A percentile compares a stretch with the other conserved stretches of the same genome.
phyloP scores from a whole-genome alignment of 1,139 yeast genomes.

The Saccharomycopsis crataegensis region DNA sequence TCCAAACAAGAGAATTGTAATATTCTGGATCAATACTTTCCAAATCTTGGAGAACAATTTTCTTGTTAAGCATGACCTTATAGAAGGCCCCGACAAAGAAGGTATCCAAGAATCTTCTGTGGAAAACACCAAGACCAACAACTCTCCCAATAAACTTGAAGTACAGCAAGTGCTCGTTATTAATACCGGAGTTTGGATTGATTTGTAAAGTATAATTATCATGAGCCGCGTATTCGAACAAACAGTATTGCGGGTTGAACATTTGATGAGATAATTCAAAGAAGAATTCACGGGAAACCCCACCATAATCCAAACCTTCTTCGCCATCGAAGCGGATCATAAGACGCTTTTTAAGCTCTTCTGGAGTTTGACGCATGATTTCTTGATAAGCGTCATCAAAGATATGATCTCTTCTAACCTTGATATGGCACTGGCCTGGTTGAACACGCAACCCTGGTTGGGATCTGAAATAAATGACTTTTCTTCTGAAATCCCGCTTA shows the following conservation, averaged over 20 bases:
- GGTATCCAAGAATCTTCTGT: constrained; percentile 93
- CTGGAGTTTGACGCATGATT: constrained; percentile 97
- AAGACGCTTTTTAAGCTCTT: constrained; percentile 90
- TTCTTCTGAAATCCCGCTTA: constrained; percentile 97
- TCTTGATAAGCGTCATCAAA: constrained; percentile 98
- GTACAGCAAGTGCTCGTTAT: constrained; percentile 95
- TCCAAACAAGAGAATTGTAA: constrained; percentile 92
- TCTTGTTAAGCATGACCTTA: constrained; percentile 94
- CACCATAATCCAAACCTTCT: constrained; percentile 99
- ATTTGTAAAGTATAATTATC: constrained; percentile 96
- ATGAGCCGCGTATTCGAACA: constrained; percentile 94
- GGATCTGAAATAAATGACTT: constrained; percentile 92
- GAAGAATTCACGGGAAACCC: constrained; percentile 96
- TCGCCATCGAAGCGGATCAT: constrained; percentile 99
- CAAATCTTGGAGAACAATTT: constrained; percentile 93
- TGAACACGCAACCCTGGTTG: constrained; percentile 95
- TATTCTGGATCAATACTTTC: constrained; percentile 98
- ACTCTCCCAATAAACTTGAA: constrained; percentile 98
- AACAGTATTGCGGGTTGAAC: constrained; percentile 97
- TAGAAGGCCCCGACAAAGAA: constrained; percentile 97
- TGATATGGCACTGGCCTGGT: constrained; percentile 98
- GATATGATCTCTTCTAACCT: constrained; percentile 93
- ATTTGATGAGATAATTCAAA: constrained; percentile 93
- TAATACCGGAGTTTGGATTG: constrained; percentile 96
- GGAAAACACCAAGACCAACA: constrained; percentile 97